Conservation (phyloP, 306 rosid species). For the Sphenostylis stenocarpa region DNA sequence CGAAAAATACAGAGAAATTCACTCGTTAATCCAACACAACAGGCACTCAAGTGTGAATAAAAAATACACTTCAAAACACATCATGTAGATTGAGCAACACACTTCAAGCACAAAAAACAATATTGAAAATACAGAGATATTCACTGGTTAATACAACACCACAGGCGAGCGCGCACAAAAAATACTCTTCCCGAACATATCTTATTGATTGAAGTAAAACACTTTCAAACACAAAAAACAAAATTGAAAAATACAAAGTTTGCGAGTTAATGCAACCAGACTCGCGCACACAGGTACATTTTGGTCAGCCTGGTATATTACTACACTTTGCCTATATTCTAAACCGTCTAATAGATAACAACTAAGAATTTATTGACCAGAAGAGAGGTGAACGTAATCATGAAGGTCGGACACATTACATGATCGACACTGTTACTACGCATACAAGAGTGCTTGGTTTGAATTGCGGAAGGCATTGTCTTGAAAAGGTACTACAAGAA, state of each 20-base stretch:
- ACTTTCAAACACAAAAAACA: neutral
- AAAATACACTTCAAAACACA: neutral
- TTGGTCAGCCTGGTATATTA: neutral
- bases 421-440: slow-evolving; percentile 14
- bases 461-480: slow-evolving; percentile 28
- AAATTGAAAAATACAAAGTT: neutral
- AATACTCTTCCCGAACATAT: neutral
- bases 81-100: neutral
- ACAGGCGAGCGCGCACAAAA: neutral
- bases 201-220: neutral
- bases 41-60: neutral
- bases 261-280: neutral
- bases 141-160: neutral
- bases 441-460: slow-evolving; percentile 6
- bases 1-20: neutral
- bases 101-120: neutral
- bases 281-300: neutral
- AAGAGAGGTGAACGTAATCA: neutral
- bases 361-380: neutral
- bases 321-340: neutral
- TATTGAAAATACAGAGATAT: neutral
- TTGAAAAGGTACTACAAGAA: slow-evolving; percentile 3
- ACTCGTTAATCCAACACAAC: neutral
- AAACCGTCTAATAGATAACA: neutral
- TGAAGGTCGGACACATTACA: slow-evolving; percentile 14